Conservation (phyloP, 2,329 filamentous ascomycete genomes). For the Amauroascus niger region DNA sequence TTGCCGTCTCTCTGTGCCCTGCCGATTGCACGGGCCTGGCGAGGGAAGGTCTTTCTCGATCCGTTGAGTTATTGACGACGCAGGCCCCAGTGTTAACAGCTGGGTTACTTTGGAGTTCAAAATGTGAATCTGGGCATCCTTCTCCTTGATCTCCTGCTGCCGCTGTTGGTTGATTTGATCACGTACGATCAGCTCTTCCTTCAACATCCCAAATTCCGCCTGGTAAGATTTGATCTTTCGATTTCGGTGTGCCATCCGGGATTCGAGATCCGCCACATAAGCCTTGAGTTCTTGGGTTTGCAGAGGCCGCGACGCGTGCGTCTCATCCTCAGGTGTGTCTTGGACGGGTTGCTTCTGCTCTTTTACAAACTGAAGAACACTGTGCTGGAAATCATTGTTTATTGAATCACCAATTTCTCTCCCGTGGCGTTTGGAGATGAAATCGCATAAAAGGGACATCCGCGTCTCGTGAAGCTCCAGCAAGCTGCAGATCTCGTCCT, state of each 20-base stretch:
- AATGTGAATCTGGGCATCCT: constrained; percentile 23
- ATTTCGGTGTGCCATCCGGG: constrained; percentile 4
- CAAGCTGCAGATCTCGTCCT: constrained; percentile 14
- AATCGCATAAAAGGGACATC: constrained; percentile 11
- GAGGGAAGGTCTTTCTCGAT: constrained; percentile 16
- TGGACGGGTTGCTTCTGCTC: constrained; percentile 9
- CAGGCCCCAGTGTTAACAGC: constrained; percentile 17
- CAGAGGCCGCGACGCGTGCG: not conserved
- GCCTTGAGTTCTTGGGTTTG: constrained; percentile 8
- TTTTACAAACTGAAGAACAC: constrained; percentile 1
- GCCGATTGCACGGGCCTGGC: constrained; percentile 5
- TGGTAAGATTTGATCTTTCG: constrained; percentile 33
- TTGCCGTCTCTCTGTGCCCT: not conserved
- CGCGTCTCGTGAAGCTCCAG: constrained; percentile 12
- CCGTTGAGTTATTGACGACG: not conserved
- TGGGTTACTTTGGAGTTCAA: constrained; percentile 22
- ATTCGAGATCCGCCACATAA: constrained; percentile 9
- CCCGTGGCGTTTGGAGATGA: constrained; percentile 11
- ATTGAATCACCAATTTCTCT: not conserved
- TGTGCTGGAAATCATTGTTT: constrained; percentile 5
- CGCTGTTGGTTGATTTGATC: constrained; percentile 30
- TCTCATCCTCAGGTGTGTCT: not conserved
- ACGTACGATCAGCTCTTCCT: constrained; percentile 41
- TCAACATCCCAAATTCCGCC: constrained; percentile 42
- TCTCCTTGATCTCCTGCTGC: constrained; percentile 18